Conservation (phyloP, 768 basidiomycete species). For the Hygrocybe coccinea region DNA sequence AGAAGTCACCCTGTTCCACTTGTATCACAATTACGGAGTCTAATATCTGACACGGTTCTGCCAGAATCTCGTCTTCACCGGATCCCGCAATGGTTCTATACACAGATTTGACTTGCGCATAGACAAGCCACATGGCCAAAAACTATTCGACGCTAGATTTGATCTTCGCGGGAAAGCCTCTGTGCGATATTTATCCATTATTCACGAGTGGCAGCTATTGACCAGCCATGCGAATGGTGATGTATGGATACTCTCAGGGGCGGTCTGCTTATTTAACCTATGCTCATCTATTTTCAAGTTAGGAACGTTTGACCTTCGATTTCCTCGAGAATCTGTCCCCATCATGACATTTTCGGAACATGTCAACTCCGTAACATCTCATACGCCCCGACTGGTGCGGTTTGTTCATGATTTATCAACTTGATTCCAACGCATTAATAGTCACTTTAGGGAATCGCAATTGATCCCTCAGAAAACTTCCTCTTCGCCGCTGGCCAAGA, state of each 20-base stretch:
- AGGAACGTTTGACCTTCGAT: constrained; percentile 60
- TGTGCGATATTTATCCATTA: constrained; percentile 43
- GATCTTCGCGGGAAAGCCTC: constrained; percentile 34
- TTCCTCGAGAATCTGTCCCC: constrained; percentile 40
- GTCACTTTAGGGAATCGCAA: constrained; percentile 49
- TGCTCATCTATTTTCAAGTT: constrained; percentile 37
- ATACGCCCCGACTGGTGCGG: constrained; percentile 48
- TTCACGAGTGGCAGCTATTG: constrained; percentile 51
- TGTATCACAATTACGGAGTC: background rate
- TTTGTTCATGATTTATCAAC: background rate
- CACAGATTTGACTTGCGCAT: constrained; percentile 54
- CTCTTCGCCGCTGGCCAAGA: constrained; percentile 72
- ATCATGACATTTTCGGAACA: constrained; percentile 49
- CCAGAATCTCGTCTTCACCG: constrained; percentile 51
- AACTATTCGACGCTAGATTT: constrained; percentile 39
- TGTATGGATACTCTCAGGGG: constrained; percentile 40
- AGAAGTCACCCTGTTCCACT: constrained; percentile 33
- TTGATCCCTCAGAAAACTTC: constrained; percentile 53
- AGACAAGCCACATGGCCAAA: constrained; percentile 31
- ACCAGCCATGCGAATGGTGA: constrained; percentile 56
- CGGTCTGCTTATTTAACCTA: too few species aligned
- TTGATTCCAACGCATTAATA: constrained; percentile 4
- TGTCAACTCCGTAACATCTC: constrained; percentile 38
- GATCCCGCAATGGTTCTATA: constrained; percentile 57
- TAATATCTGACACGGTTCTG: constrained; percentile 2